Percentiles rank a stretch among this genome's conserved stretches.
Conservation (phyloP, 768 basidiomycete species). For the Suillus discolor region DNA sequence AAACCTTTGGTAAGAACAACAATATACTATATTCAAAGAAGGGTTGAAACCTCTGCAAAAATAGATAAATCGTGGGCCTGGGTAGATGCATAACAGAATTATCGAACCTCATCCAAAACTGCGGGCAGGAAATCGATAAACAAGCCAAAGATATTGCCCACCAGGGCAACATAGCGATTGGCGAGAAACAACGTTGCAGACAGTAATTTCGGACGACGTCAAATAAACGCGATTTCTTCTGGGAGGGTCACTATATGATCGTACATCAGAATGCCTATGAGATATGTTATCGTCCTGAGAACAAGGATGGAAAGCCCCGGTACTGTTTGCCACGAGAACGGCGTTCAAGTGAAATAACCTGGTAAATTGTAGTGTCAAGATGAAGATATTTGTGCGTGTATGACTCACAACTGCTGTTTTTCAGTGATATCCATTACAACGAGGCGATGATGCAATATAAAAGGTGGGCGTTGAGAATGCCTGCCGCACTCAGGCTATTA, state of each 20-base stretch:
- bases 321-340: constrained; percentile 10
- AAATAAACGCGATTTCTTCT: constrained; percentile 45
- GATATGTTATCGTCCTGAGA: not conserved
- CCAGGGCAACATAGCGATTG: constrained; percentile 51
- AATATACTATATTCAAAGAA: not conserved
- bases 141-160: constrained; percentile 38
- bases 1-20: not conserved
- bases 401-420: not conserved
- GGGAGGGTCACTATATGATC: constrained; percentile 33
- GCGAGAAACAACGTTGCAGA: constrained; percentile 49
- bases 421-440: constrained; percentile 2
- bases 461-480: not conserved
- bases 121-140: constrained; percentile 29
- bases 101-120: not conserved
- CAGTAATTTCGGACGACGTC: constrained; percentile 41
- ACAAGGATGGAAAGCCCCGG: not conserved
- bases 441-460: not conserved
- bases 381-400: not conserved
- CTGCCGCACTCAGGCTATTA: not conserved
- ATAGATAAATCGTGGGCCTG: not conserved
- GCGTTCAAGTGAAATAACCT: constrained; percentile 9
- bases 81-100: not conserved
- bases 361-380: not conserved
- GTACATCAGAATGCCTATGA: constrained; percentile 30
- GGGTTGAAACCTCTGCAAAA: constrained; percentile 11